A percentile compares a stretch with the other conserved stretches of the same genome.
phyloP scores from a whole-genome alignment of 164 flowering plant genomes.

The Liquidambar formosana region DNA sequence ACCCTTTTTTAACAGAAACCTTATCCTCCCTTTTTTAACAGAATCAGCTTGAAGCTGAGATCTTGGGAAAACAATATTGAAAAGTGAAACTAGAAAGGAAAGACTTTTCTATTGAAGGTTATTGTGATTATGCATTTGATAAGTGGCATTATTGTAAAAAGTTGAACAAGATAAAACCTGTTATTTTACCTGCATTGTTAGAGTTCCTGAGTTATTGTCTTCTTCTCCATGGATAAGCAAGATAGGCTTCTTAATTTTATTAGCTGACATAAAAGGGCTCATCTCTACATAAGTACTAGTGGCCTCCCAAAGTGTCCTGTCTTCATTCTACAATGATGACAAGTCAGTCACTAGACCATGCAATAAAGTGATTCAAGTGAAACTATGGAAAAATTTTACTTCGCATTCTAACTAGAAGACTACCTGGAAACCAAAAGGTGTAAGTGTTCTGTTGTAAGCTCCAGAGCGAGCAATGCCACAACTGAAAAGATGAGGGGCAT shows the following conservation, averaged over 20 bases:
- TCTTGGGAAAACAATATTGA: not conserved
- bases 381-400: not conserved
- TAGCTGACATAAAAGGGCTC: constrained; percentile 98
- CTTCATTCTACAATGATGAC: constrained; percentile 70
- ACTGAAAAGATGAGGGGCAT: constrained; percentile 95
- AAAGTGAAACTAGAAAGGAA: not conserved
- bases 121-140: not conserved
- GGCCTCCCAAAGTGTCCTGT: constrained; percentile 97
- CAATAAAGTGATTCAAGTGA: too few species aligned
- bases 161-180: not conserved
- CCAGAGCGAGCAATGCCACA: constrained; percentile 99
- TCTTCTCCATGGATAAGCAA: constrained; percentile 97
- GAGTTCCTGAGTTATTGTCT: constrained; percentile 93
- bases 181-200: constrained; percentile 90
- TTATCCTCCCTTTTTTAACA: not conserved
- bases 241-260: constrained; percentile 90
- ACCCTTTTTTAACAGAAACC: not conserved
- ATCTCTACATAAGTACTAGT: constrained; percentile 81
- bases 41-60: not conserved
- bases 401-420: not conserved
- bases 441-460: constrained; percentile 96
- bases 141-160: not conserved
- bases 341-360: constrained; percentile 4
- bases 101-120: not conserved
- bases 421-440: constrained; percentile 99